phyloP scores from a whole-genome alignment of 768 basidiomycete species.

The Suillus cothurnatus region DNA sequence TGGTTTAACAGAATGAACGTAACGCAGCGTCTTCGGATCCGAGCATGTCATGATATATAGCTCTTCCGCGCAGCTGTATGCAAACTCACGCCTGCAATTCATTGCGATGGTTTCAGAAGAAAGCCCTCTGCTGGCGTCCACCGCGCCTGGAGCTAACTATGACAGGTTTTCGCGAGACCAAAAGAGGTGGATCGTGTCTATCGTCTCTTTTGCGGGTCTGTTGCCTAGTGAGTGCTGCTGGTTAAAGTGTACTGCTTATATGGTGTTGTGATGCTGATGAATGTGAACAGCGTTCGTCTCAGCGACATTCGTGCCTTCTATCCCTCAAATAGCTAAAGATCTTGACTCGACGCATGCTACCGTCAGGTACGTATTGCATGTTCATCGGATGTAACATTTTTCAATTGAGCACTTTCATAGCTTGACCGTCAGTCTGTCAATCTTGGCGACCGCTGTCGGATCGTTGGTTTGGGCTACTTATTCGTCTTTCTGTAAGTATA shows the following conservation, averaged over 20 bases:
- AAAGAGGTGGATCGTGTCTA: slow-evolving; percentile 49
- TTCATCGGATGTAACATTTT: background rate
- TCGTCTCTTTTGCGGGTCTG: slow-evolving; percentile 63
- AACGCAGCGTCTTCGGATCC: too few species aligned
- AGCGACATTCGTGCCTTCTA: slow-evolving; percentile 71
- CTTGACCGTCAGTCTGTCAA: slow-evolving; percentile 53
- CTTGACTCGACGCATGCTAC: slow-evolving; percentile 51
- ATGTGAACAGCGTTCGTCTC: slow-evolving; percentile 59
- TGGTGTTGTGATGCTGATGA: background rate
- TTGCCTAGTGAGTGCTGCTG: slow-evolving; percentile 52
- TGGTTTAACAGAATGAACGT: too few species aligned
- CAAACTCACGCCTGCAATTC: background rate
- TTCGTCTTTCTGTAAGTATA: slow-evolving; percentile 22
- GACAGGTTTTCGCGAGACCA: too few species aligned
- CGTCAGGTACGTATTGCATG: too few species aligned
- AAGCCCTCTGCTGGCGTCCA: too few species aligned
- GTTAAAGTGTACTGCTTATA: background rate
- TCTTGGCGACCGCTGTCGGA: slow-evolving; percentile 47
- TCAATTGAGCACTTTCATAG: slow-evolving; percentile 22
- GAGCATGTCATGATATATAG: background rate
- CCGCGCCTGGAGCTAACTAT: too few species aligned
- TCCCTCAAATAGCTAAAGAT: slow-evolving; percentile 72
- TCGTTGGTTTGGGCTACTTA: slow-evolving; percentile 55
- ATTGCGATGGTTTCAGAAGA: slow-evolving; percentile 35
- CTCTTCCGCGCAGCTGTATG: background rate